Evolutionary conservation across 495 filamentous ascomycete genomes (phyloP).

Genomic region (Lepraria neglecta): DNA sequence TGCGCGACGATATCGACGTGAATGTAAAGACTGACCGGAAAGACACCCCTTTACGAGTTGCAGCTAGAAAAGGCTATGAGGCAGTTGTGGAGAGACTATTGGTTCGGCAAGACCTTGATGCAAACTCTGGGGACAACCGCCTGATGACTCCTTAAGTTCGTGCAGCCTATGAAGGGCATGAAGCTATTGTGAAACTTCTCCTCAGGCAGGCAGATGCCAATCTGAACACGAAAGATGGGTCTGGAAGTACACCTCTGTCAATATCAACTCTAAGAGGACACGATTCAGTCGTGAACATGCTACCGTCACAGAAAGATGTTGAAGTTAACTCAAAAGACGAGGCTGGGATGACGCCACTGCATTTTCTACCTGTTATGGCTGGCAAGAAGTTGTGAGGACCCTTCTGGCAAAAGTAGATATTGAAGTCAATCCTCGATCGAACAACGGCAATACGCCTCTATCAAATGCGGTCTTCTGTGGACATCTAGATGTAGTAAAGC

Average conservation of each 20-base stretch:
- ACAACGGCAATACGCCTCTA: neutral
- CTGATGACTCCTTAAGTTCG: no score
- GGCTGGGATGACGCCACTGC: conserved; percentile 20
- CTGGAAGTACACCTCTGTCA: conserved; percentile 16
- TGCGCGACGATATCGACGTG: neutral
- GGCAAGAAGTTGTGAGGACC: conserved; percentile 19
- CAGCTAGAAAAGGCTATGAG: neutral
- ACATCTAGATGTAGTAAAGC: neutral
- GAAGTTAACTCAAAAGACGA: conserved; percentile 7
- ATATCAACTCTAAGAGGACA: neutral
- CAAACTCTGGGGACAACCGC: neutral
- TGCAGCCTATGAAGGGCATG: neutral
- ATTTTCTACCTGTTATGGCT: conserved; percentile 11
- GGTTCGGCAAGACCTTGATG: neutral
- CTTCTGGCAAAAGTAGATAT: conserved; percentile 6
- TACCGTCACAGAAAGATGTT: conserved; percentile 5
- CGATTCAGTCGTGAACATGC: conserved; percentile 14
- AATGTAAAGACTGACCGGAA: neutral
- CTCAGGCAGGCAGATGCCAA: neutral
- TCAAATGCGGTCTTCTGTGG: neutral
- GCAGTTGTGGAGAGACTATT: neutral
- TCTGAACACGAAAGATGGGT: conserved; percentile 8
- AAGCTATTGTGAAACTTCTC: neutral
- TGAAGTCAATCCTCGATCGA: neutral
- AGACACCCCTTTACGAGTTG: neutral